These are phyloP conservation scores for Phtheirospermum japonicum DNA, from an alignment of 257 asterid genomes.

Conservation along the genomic window DNA sequence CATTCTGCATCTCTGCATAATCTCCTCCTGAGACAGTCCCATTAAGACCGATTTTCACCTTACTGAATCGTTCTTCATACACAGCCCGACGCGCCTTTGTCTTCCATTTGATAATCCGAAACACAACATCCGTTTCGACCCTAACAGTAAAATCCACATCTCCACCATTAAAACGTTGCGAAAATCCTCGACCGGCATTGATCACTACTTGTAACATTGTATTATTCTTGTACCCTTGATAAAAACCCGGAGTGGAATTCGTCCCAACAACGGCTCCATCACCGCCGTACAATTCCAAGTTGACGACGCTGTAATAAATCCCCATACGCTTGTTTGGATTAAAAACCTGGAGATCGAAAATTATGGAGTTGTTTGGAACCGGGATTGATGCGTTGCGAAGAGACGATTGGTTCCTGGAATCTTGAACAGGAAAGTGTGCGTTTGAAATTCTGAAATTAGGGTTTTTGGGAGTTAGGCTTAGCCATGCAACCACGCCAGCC, in stretches of 20 bases:
- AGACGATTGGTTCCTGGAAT: constrained; percentile 20
- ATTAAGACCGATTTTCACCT: constrained; percentile 12
- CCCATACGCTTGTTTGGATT: constrained; percentile 50
- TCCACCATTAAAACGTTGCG: constrained; percentile 16
- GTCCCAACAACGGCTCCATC: constrained; percentile 28
- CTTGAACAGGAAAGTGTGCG: constrained; percentile 9
- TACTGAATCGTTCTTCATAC: constrained; percentile 28
- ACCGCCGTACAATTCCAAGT: constrained; percentile 22
- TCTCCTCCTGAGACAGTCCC: constrained; percentile 30
- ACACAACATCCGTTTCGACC: constrained; percentile 38
- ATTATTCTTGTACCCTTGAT: constrained; percentile 39
- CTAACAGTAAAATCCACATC: constrained; percentile 27
- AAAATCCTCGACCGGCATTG: constrained; percentile 20
- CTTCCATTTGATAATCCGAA: constrained; percentile 48
- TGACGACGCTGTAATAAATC: constrained; percentile 31
- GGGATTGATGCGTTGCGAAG: constrained; percentile 19
- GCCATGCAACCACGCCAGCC: constrained; percentile 38
- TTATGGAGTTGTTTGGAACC: constrained; percentile 9
- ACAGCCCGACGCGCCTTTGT: constrained; percentile 42
- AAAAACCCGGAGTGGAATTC: constrained; percentile 30
- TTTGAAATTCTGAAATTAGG: constrained; percentile 33
- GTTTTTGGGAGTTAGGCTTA: constrained; percentile 39
- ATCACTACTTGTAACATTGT: constrained; percentile 25
- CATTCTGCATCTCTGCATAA: constrained; percentile 16
- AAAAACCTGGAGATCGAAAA: constrained; percentile 30